Percentiles rank a stretch among this genome's conserved stretches.
phyloP scores from a whole-genome alignment of 768 basidiomycete species.

The Flagelloscypha sp. region DNA sequence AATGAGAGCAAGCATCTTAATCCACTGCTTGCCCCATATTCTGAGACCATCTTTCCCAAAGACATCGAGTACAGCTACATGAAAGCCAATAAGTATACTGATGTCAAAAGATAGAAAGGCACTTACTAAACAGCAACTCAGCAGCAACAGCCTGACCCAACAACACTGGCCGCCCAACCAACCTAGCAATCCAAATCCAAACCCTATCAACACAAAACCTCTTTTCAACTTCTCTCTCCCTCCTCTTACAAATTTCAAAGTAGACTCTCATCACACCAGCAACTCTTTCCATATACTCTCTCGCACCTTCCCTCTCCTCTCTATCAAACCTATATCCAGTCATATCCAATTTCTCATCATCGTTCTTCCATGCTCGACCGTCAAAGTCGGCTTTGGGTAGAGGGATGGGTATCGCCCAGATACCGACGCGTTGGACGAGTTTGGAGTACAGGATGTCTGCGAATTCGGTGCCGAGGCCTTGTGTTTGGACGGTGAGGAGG shows the following conservation, averaged over 20 bases:
- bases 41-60: conserved; percentile 50
- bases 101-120: too few relatives aligned
- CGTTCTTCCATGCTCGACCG: conserved; percentile 34
- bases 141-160: conserved; percentile 54
- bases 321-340: conserved; percentile 42
- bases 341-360: conserved; percentile 35
- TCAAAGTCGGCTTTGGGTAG: conserved; percentile 48
- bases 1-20: conserved; percentile 59
- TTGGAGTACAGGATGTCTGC: conserved; percentile 74
- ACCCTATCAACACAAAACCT: conserved; percentile 56
- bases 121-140: conserved; percentile 61
- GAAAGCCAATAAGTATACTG: conserved; percentile 6
- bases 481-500: conserved; percentile 49
- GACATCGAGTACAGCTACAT: conserved; percentile 61
- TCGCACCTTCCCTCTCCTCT: conserved; percentile 44
- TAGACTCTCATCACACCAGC: conserved; percentile 83
- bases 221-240: conserved; percentile 32
- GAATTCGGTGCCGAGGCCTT: too few relatives aligned
- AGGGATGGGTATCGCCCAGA: conserved; percentile 72
- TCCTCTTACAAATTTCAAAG: conserved; percentile 56
- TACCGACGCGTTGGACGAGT: conserved; percentile 79
- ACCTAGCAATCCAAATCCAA: conserved; percentile 68
- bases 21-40: conserved; percentile 74
- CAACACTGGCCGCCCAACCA: conserved; percentile 43
- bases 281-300: conserved; percentile 61